Conservation (phyloP, 768 basidiomycete species). For the Pholiota conissans region DNA sequence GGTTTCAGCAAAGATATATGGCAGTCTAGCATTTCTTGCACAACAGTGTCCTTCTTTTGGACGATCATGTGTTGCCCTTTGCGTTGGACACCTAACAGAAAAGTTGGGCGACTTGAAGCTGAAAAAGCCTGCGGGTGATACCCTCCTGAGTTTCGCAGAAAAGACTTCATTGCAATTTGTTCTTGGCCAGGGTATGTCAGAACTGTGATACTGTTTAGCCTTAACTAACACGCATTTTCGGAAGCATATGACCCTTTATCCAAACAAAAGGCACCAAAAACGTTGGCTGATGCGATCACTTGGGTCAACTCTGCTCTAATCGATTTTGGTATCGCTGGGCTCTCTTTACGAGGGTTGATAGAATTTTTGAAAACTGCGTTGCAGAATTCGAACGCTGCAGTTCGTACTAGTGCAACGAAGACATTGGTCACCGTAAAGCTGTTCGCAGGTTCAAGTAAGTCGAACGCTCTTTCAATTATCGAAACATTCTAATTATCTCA, state of each 20-base stretch:
- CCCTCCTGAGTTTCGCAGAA: conserved; percentile 81
- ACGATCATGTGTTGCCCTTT: conserved; percentile 79
- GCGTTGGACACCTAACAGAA: conserved; percentile 81
- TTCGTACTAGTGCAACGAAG: conserved; percentile 92
- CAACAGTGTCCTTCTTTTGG: conserved; percentile 83
- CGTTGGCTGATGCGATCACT: conserved; percentile 83
- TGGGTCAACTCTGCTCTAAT: conserved; percentile 87
- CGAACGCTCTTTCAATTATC: neutral
- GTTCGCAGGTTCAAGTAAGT: conserved; percentile 84
- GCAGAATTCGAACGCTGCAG: conserved; percentile 92
- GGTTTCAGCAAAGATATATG: conserved; percentile 92
- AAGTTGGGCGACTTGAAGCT: conserved; percentile 96
- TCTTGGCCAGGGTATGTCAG: conserved; percentile 75
- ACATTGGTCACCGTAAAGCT: conserved; percentile 87
- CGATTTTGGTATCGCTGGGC: conserved; percentile 90
- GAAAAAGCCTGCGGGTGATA: conserved; percentile 94
- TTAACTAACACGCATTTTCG: conserved; percentile 7
- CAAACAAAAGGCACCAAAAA: conserved; percentile 97
- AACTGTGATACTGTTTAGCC: neutral
- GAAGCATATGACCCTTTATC: conserved; percentile 89
- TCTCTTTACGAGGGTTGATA: conserved; percentile 82
- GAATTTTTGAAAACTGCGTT: conserved; percentile 87
- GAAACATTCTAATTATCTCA: neutral
- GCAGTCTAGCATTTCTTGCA: conserved; percentile 70
- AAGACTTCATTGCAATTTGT: conserved; percentile 95